These are phyloP conservation scores for Polyporus arcularius DNA, from an alignment of 768 basidiomycete genomes.

Conservation along the genomic window DNA sequence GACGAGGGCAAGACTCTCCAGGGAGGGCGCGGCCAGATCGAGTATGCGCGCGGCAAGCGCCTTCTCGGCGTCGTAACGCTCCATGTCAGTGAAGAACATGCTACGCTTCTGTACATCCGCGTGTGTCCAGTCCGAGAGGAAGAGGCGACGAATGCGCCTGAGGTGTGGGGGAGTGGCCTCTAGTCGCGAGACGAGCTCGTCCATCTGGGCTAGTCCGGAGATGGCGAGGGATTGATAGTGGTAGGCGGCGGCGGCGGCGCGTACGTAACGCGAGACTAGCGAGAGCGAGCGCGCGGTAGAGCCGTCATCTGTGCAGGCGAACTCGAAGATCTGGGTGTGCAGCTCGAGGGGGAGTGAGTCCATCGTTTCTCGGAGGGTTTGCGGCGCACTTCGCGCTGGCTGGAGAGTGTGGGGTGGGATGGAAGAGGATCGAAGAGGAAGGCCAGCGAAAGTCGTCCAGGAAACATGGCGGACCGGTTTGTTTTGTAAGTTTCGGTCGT, in stretches of 20 bases:
- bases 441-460: neutral
- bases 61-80: constrained; percentile 17
- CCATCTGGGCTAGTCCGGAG: constrained; percentile 26
- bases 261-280: constrained; percentile 32
- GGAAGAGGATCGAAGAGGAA: neutral
- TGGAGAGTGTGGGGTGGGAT: neutral
- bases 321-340: constrained; percentile 30
- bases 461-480: neutral
- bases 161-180: constrained; percentile 36
- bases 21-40: constrained; percentile 39
- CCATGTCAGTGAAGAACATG: constrained; percentile 11
- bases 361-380: constrained; percentile 12
- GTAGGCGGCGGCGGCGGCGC: constrained; percentile 27
- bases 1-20: constrained; percentile 43
- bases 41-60: constrained; percentile 37
- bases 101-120: constrained; percentile 13
- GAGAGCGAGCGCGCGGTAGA: constrained; percentile 30
- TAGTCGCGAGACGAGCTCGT: constrained; percentile 29
- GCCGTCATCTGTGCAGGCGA: constrained; percentile 35
- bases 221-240: constrained; percentile 31
- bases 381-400: neutral
- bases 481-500: constrained; percentile 9
- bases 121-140: constrained; percentile 39
- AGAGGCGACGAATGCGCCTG: constrained; percentile 45
- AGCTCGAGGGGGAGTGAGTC: constrained; percentile 30